Base-by-base conservation (phyloP, 2,329 filamentous ascomycete species). In the Fusarium begoniae region DNA sequence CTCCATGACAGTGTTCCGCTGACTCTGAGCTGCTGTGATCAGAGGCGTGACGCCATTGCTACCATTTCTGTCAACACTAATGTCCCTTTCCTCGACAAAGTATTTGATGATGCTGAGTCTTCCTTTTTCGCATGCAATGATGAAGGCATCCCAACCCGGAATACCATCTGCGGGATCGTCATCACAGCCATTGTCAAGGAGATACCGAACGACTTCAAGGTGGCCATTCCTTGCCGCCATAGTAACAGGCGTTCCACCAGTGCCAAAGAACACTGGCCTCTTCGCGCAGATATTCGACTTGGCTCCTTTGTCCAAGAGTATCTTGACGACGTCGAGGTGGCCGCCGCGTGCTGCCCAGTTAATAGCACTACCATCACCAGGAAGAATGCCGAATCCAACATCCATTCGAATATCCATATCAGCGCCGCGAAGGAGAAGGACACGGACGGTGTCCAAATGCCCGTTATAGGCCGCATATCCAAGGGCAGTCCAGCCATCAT, bases 111-210 rank as follows among this genome's bases (percentile, higher is more conserved):
- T 51, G 17, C 6, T 24, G 3, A 35, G 12, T 4, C 7, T 7
- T 2, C 30, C 48, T 15, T 4, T 5, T 11, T 24, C 9, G 4
- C 30, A 51, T 2, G 48, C 48, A 2, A 35, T 3, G 3, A 51
- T 24, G 4, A 51, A 32, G 6, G 48, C 48, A 2, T 51, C n/a
- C 48, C 30, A 51, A 8, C 48, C 48, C 0, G 30, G 30, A 35
- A 51, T 2, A 11, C 15, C 28, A 7, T 24, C 8, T 4, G 4
- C 6, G 5, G 17, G 4, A 8, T 24, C 6, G 0, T 24, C 9
- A 8, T 51, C n/a, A 7, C 30, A 35, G 8, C n/a, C 17, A 2
- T 35, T 15, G 0, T 51, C n/a, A 11, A 51, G 17, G 2, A 35
- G 8, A 24, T 51, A 35, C 17, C 30, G 30, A 11, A 51, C 48